Evolutionary conservation across 768 basidiomycete genomes (phyloP).

Genomic region (Mycena latifolia): DNA sequence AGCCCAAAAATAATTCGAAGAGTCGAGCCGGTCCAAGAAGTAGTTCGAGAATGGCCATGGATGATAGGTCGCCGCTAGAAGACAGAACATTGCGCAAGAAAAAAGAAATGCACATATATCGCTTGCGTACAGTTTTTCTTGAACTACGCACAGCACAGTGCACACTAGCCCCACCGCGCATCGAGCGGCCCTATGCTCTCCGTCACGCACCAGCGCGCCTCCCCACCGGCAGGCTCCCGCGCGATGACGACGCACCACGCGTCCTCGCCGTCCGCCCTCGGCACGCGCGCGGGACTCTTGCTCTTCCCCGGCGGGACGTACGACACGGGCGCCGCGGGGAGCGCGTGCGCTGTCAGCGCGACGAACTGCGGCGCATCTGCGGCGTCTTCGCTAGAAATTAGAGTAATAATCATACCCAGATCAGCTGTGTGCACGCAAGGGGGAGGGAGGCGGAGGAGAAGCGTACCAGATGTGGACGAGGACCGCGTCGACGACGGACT

Average conservation of each 20-base stretch:
- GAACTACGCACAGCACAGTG: too few species aligned
- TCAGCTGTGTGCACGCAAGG: too few species aligned
- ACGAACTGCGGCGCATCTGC: slow-evolving; percentile 49
- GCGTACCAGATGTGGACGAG: slow-evolving; percentile 14
- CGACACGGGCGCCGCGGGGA: slow-evolving; percentile 61
- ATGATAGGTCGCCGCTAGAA: too few species aligned
- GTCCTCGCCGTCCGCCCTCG: slow-evolving; percentile 66
- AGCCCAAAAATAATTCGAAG: too few species aligned
- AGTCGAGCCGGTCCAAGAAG: too few species aligned
- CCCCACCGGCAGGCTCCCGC: slow-evolving; percentile 32
- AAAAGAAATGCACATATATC: too few species aligned
- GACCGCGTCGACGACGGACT: slow-evolving; percentile 59
- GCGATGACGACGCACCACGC: slow-evolving; percentile 60
- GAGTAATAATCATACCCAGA: too few species aligned
- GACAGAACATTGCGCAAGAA: too few species aligned
- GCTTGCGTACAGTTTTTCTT: too few species aligned
- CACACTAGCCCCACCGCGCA: slow-evolving; percentile 52
- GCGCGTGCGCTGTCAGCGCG: slow-evolving; percentile 58
- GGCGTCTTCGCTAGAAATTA: not conserved
- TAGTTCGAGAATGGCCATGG: too few species aligned
- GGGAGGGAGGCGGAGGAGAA: too few species aligned
- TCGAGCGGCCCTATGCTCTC: slow-evolving; percentile 59
- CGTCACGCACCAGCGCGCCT: slow-evolving; percentile 54
- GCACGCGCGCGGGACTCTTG: slow-evolving; percentile 53
- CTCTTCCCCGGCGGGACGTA: slow-evolving; percentile 55